Percentiles rank a stretch among this genome's conserved stretches.
These are phyloP conservation scores for Rachicladosporium sp. DNA, from an alignment of 2,329 filamentous ascomycete species.

Conservation along the genomic window DNA sequence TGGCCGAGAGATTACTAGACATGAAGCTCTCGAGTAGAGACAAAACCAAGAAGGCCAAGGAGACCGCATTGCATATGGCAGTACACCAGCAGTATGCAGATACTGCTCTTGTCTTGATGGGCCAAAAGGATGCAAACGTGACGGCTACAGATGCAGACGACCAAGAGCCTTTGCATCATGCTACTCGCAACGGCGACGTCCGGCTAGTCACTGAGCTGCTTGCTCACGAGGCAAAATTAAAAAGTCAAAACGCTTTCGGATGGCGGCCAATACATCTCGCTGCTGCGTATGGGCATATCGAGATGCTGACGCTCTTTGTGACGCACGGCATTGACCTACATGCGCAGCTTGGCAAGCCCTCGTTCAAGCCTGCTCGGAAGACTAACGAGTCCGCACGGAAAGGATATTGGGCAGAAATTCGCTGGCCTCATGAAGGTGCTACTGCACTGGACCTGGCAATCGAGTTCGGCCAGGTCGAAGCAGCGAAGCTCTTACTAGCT, in stretches of 20 bases:
- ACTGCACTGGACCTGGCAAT: constrained; percentile 10
- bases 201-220: constrained; percentile 7
- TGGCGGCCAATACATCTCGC: constrained; percentile 12
- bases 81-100: constrained; percentile 4
- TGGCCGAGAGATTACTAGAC: constrained; percentile 8
- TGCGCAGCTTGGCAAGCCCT: constrained; percentile 9
- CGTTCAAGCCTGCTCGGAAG: constrained; percentile 11
- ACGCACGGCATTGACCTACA: constrained; percentile 9
- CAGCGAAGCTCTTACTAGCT: constrained; percentile 9
- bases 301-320: constrained; percentile 8
- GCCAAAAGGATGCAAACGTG: constrained; percentile 9
- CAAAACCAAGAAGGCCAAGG: constrained; percentile 8
- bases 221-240: constrained; percentile 9
- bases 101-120: constrained; percentile 6
- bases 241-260: constrained; percentile 8
- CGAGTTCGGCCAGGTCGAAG: constrained; percentile 11
- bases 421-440: constrained; percentile 11
- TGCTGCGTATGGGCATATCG: constrained; percentile 10
- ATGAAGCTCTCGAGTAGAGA: constrained; percentile 9
- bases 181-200: constrained; percentile 9
- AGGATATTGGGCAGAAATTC: constrained; percentile 11
- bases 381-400: constrained; percentile 9
- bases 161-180: constrained; percentile 11
- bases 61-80: constrained; percentile 11
- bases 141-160: constrained; percentile 8